Percentiles rank a stretch among this genome's conserved stretches.
These are phyloP conservation scores for Pseudogymnoascus sp. DNA, from an alignment of 2,329 filamentous ascomycete species.

Conservation along the genomic window DNA sequence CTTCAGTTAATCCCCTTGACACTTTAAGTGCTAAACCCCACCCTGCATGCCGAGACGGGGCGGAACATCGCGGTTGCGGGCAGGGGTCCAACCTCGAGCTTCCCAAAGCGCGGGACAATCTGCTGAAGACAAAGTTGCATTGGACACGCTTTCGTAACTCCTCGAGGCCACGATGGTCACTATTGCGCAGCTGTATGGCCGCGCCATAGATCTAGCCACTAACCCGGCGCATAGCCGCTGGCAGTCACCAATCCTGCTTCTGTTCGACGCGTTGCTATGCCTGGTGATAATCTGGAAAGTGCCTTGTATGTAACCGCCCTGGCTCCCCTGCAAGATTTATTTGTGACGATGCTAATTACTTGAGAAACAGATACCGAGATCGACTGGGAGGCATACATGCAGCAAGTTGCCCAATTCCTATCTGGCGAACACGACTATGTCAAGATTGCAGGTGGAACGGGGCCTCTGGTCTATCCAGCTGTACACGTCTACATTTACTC, in stretches of 20 bases:
- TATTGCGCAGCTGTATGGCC: constrained; percentile 16
- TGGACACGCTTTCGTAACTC: not conserved
- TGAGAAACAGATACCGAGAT: constrained; percentile 76
- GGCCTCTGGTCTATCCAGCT: constrained; percentile 90
- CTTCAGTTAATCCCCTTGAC: not conserved
- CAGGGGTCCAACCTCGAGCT: constrained; percentile 4
- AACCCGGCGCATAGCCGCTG: constrained; percentile 52
- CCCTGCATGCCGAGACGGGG: constrained; percentile 1
- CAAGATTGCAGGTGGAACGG: constrained; percentile 77
- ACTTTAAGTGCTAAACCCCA: not conserved
- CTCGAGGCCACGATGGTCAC: not conserved
- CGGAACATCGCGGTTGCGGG: constrained; percentile 6
- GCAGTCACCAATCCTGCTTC: constrained; percentile 57
- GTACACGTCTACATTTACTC: constrained; percentile 90
- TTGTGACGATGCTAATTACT: not conserved
- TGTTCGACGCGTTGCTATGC: constrained; percentile 66
- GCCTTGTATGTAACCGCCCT: constrained; percentile 56
- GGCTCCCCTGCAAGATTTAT: not conserved
- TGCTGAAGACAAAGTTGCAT: not conserved
- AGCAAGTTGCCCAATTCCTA: constrained; percentile 74
- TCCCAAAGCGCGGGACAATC: not conserved
- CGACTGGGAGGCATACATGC: constrained; percentile 96
- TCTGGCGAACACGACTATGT: constrained; percentile 84
- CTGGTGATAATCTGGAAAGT: constrained; percentile 70
- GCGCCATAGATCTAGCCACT: constrained; percentile 34